Percentiles rank a stretch among this genome's conserved stretches.
Conservation (phyloP, 2,329 filamentous ascomycete genomes). For the Colletotrichum orchidophilum region DNA sequence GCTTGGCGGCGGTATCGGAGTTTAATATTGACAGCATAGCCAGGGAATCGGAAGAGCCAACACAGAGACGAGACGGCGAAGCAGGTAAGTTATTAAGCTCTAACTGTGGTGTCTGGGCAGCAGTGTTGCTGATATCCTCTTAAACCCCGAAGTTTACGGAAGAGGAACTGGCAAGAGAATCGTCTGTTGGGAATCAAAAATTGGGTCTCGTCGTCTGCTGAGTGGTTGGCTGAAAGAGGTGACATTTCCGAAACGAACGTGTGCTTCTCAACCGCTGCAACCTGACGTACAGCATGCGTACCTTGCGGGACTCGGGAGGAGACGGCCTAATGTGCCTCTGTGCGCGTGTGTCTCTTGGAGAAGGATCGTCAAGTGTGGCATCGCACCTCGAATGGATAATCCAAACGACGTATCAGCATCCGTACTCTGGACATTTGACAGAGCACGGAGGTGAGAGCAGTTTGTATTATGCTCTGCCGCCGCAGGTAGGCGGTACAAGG, state of each 20-base stretch:
- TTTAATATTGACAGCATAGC: neutral
- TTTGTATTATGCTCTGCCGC: too few species aligned
- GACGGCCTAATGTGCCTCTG: neutral
- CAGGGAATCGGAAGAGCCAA: neutral
- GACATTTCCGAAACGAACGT: neutral
- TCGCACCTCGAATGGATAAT: neutral
- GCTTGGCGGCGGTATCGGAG: neutral
- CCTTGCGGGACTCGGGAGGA: neutral
- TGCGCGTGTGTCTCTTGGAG: neutral
- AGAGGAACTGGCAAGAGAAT: conserved; percentile 9
- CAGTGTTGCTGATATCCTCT: neutral
- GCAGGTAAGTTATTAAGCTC: conserved; percentile 21
- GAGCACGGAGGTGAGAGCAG: too few species aligned
- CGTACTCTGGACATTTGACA: too few species aligned
- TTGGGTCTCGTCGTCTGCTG: neutral
- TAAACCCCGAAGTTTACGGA: neutral
- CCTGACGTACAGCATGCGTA: conserved; percentile 7
- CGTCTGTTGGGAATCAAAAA: conserved; percentile 3
- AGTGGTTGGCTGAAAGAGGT: conserved; percentile 2
- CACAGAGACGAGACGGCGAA: neutral
- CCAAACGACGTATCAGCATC: neutral
- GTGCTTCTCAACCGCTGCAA: neutral
- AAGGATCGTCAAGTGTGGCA: neutral
- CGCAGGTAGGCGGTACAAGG: neutral
- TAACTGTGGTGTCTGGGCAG: conserved; percentile 5